Conservation (phyloP, 2,329 filamentous ascomycete species). For the Basipetospora sp. region DNA sequence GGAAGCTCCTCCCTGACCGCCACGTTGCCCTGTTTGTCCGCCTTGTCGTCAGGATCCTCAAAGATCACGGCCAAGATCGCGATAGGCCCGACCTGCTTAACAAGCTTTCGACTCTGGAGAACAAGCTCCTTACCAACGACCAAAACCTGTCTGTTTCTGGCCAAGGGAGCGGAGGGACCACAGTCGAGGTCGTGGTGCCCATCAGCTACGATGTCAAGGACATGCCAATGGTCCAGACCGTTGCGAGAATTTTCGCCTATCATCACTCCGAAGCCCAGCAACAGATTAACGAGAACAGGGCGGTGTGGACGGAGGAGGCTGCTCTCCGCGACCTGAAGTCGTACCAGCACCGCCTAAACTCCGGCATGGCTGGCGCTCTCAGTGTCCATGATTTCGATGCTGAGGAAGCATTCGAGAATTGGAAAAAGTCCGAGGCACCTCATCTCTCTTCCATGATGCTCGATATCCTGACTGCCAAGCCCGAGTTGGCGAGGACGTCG, state of each 20-base stretch:
- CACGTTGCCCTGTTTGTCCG: slow-evolving; percentile 91
- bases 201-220: slow-evolving; percentile 88
- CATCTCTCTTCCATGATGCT: slow-evolving; percentile 89
- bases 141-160: slow-evolving; percentile 51
- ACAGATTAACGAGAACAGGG: slow-evolving; percentile 70
- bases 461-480: slow-evolving; percentile 72
- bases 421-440: slow-evolving; percentile 79
- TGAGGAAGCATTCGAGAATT: slow-evolving; percentile 74
- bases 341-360: slow-evolving; percentile 77
- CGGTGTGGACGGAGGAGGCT: slow-evolving; percentile 78
- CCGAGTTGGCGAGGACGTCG: slow-evolving; percentile 67
- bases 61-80: slow-evolving; percentile 69
- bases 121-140: slow-evolving; percentile 84
- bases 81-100: slow-evolving; percentile 73
- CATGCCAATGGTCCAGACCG: slow-evolving; percentile 82
- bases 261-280: slow-evolving; percentile 66
- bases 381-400: slow-evolving; percentile 76
- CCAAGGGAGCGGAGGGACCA: slow-evolving; percentile 24
- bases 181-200: slow-evolving; percentile 68
- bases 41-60: slow-evolving; percentile 64
- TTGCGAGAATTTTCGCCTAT: slow-evolving; percentile 73
- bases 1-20: slow-evolving; percentile 83
- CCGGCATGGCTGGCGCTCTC: slow-evolving; percentile 63
- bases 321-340: slow-evolving; percentile 82
- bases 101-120: slow-evolving; percentile 69